These are phyloP conservation scores for Achlya hypogyna DNA, from an alignment of 352 stramenopile species.

Conservation along the genomic window DNA sequence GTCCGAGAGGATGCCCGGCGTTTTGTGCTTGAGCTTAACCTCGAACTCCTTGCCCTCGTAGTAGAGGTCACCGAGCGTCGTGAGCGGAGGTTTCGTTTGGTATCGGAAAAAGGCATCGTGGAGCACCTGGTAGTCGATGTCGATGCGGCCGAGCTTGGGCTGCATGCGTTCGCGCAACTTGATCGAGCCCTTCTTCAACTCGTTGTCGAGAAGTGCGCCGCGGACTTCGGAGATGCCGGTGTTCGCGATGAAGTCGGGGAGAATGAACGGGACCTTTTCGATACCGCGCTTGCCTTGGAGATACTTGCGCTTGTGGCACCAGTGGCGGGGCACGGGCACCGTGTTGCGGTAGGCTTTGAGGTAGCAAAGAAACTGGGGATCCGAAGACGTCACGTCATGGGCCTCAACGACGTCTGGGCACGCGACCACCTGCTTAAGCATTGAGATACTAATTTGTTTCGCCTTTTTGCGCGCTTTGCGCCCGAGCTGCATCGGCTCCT, in stretches of 20 bases:
- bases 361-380: constrained; percentile 93
- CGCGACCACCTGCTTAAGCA: constrained; percentile 93
- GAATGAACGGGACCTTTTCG: constrained; percentile 91
- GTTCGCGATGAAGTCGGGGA: constrained; percentile 97
- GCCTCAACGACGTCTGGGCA: constrained; percentile 93
- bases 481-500: constrained; percentile 52
- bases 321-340: constrained; percentile 94
- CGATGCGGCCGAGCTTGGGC: constrained; percentile 94
- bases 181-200: constrained; percentile 87
- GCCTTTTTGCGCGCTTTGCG: constrained; percentile 92
- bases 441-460: constrained; percentile 88
- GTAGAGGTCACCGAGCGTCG: constrained; percentile 84
- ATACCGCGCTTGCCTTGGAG: constrained; percentile 94
- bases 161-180: constrained; percentile 89
- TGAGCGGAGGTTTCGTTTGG: constrained; percentile 95
- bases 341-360: constrained; percentile 95
- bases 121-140: constrained; percentile 97
- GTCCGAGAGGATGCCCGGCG: constrained; percentile 83
- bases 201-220: constrained; percentile 62
- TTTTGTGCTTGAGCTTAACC: constrained; percentile 83
- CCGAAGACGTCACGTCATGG: constrained; percentile 93
- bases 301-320: constrained; percentile 98
- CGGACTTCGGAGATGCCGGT: constrained; percentile 87
- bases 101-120: constrained; percentile 99
- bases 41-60: constrained; percentile 98